Percentiles rank a stretch among this genome's conserved stretches.
Conservation (phyloP, 164 flowering plant genomes). For the Amborella trichopoda region DNA sequence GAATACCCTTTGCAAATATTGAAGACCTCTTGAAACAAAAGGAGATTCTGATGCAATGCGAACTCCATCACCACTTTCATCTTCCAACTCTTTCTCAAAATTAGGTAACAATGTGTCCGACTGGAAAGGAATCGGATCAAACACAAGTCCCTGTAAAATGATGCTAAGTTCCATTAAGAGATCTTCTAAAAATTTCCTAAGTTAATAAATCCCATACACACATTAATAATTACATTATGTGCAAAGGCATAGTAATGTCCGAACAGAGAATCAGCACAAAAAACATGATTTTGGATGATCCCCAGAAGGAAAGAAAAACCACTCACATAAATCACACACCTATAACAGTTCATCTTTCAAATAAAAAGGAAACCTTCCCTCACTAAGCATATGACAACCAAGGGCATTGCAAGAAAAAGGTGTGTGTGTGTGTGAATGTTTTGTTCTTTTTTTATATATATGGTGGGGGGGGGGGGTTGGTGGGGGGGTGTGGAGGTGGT, state of each 20-base stretch:
- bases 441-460: too few relatives aligned
- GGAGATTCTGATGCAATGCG: background rate
- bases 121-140: constrained; percentile 71
- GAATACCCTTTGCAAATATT: constrained; percentile 16
- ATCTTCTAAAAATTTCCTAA: background rate
- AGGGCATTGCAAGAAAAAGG: too few relatives aligned
- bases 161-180: too few relatives aligned
- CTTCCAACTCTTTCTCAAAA: constrained; percentile 17
- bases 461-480: too few relatives aligned
- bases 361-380: too few relatives aligned
- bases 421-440: too few relatives aligned
- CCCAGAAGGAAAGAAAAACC: background rate
- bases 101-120: constrained; percentile 17
- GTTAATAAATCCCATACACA: background rate
- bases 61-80: constrained; percentile 9
- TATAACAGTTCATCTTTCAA: too few relatives aligned
- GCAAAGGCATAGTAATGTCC: background rate
- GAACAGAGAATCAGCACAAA: background rate
- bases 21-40: constrained; percentile 11
- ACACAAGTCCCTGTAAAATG: constrained; percentile 60
- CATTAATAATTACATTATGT: background rate
- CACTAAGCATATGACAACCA: too few relatives aligned
- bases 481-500: too few relatives aligned
- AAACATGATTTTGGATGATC: background rate
- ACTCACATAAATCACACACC: background rate